Conservation (phyloP, 805 yeast species). For the Kregervanrija fluxuum region DNA sequence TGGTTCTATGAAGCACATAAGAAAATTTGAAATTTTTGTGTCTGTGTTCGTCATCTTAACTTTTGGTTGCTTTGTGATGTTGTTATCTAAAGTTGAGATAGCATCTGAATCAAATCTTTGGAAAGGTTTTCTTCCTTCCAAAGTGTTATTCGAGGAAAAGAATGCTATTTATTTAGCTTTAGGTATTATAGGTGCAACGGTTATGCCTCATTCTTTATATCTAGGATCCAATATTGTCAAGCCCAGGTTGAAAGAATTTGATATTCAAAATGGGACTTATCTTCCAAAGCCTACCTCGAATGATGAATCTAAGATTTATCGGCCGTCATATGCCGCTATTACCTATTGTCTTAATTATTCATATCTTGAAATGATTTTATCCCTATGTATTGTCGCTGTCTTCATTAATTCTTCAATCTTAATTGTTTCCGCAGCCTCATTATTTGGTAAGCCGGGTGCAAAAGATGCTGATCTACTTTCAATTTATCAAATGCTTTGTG, state of each 20-base stretch:
- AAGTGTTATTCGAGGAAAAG: constrained; percentile 46
- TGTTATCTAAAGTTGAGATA: constrained; percentile 52
- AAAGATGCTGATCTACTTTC: constrained; percentile 76
- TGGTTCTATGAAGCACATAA: constrained; percentile 66
- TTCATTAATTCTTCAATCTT: constrained; percentile 83
- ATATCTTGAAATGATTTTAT: constrained; percentile 58
- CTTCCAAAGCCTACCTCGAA: constrained; percentile 12
- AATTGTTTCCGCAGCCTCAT: constrained; percentile 73
- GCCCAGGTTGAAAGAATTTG: constrained; percentile 73
- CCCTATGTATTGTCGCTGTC: constrained; percentile 72
- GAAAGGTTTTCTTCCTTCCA: constrained; percentile 63
- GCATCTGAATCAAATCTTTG: constrained; percentile 46
- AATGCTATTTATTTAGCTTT: constrained; percentile 68
- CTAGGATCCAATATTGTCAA: constrained; percentile 85
- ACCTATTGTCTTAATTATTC: constrained; percentile 66
- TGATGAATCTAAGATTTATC: constrained; percentile 32
- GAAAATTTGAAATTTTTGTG: constrained; percentile 75
- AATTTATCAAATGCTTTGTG: constrained; percentile 57
- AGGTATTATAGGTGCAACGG: constrained; percentile 89
- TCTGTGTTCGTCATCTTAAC: constrained; percentile 64
- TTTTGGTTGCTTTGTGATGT: constrained; percentile 66
- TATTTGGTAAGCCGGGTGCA: constrained; percentile 65
- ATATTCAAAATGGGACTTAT: constrained; percentile 31
- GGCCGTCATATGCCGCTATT: constrained; percentile 70
- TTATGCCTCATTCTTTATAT: constrained; percentile 87